Evolutionary conservation across 108 stramenopile species (phyloP), one percentile per base, ranked within the genome.

Genomic region (Parietichytrium sp.): DNA sequence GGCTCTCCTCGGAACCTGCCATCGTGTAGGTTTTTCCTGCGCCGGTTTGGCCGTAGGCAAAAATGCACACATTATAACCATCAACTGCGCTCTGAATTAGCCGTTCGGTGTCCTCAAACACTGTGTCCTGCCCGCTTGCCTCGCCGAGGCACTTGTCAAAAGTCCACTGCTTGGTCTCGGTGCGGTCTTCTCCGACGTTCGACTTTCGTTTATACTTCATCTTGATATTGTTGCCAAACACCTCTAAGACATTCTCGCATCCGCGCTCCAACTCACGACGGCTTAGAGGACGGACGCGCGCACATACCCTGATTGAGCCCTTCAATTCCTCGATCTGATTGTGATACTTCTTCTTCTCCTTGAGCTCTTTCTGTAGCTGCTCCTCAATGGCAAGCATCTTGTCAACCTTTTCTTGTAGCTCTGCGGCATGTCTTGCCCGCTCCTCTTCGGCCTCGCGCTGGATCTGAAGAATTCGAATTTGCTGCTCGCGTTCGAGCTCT

Each of bases 271-370:
- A 13, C 84, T 91, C 91, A 50, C 82, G 82, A 47, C 79, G 54
- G 3, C 81, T 83, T 15, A 90, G 53, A 8, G 90, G 90, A 31
- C 89, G 85, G 55, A 84, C 83, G 29, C 90, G 82, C 16, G 87
- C 87, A 50, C 54, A 90, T 26, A 91, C 90, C 13, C 90, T 79
- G 80, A 91, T 91, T 50, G 88, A 85, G 13, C 90, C 90, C 86
- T 91, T 91, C 83, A 91, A 83, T 83, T 91, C 90, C 51, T 91
- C 91, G 83, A 91, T 86, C 86, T 77, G 54, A 83, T 91, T 91
- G 83, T 80, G 88, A 81, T 90, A 90, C 51, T 87, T 84, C 87
- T 89, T 89, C 52, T 90, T 88, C 26, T 86, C 78, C 50, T 49
- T 47, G 55, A 86, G 84, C 49, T 82, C 38, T 16, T 16, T 31